Conservation (phyloP, 2,329 filamentous ascomycete species). For the Alternaria sp. region DNA sequence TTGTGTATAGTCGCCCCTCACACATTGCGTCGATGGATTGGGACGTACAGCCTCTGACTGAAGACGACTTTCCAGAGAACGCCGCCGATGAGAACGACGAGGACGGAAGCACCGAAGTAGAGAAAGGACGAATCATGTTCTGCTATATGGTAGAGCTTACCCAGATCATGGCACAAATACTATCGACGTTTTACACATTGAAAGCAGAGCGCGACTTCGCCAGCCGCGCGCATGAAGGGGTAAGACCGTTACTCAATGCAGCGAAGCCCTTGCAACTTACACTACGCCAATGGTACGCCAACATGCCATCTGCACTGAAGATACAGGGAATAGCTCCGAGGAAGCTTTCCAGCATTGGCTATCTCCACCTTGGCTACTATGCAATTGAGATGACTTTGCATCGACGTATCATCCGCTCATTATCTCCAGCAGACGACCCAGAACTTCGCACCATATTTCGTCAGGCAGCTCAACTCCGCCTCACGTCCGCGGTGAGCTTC, state of each 20-base stretch:
- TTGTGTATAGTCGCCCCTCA: constrained; percentile 66
- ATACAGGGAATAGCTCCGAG: constrained; percentile 55
- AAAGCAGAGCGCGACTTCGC: constrained; percentile 57
- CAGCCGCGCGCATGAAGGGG: constrained; percentile 54
- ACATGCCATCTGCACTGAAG: constrained; percentile 58
- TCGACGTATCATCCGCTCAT: constrained; percentile 52
- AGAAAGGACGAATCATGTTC: constrained; percentile 55
- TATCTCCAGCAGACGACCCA: constrained; percentile 40
- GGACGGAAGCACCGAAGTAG: constrained; percentile 47
- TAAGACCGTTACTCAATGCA: constrained; percentile 60
- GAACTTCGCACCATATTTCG: constrained; percentile 53
- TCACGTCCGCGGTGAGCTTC: constrained; percentile 57
- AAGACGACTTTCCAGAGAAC: constrained; percentile 56
- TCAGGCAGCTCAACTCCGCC: constrained; percentile 54
- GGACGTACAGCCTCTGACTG: constrained; percentile 59
- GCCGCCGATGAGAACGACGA: constrained; percentile 46
- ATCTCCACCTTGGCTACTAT: constrained; percentile 58
- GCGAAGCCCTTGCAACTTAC: constrained; percentile 64
- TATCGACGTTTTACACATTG: constrained; percentile 62
- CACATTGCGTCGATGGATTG: constrained; percentile 65
- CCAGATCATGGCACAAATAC: constrained; percentile 61
- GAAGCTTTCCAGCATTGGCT: constrained; percentile 47
- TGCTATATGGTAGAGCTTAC: constrained; percentile 62
- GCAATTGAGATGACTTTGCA: constrained; percentile 58
- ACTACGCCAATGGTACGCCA: constrained; percentile 62